These are phyloP conservation scores for Mucor circinelloides DNA, from an alignment of 371 early-diverging fungal species.

Conservation along the genomic window DNA sequence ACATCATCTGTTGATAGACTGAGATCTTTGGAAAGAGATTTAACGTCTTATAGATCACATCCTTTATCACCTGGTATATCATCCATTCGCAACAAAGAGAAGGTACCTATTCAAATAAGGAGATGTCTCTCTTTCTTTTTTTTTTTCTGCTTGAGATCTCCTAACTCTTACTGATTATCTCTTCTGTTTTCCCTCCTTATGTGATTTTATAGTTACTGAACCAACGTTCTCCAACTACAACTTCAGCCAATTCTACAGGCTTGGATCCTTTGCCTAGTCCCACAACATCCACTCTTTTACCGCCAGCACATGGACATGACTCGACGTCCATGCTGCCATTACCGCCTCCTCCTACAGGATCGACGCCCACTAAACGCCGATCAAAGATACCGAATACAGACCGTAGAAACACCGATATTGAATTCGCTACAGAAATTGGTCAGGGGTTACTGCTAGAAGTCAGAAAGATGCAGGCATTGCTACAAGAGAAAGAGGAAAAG, in stretches of 20 bases:
- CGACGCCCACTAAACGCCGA: conserved; percentile 55
- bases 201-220: conserved; percentile 24
- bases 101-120: conserved; percentile 23
- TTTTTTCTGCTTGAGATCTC: background rate
- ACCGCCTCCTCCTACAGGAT: conserved; percentile 48
- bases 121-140: conserved; percentile 1
- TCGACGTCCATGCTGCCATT: conserved; percentile 42
- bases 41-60: conserved; percentile 27
- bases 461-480: conserved; percentile 52
- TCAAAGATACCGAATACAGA: conserved; percentile 54
- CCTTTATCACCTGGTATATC: conserved; percentile 29
- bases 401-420: conserved; percentile 55
- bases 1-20: conserved; percentile 34
- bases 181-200: background rate
- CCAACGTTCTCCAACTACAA: conserved; percentile 25
- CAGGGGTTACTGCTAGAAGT: conserved; percentile 56
- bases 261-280: conserved; percentile 53
- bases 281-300: conserved; percentile 38
- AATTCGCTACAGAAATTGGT: conserved; percentile 61
- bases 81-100: conserved; percentile 32
- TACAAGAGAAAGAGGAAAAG: conserved; percentile 68
- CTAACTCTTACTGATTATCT: conserved; percentile 1
- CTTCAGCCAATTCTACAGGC: conserved; percentile 9
- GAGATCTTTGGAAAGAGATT: conserved; percentile 43
- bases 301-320: conserved; percentile 37